Percentiles rank a stretch among this genome's conserved stretches.
Evolutionary conservation across 2,329 filamentous ascomycete genomes (phyloP).

Genomic region (Penicillium janthinellum): DNA sequence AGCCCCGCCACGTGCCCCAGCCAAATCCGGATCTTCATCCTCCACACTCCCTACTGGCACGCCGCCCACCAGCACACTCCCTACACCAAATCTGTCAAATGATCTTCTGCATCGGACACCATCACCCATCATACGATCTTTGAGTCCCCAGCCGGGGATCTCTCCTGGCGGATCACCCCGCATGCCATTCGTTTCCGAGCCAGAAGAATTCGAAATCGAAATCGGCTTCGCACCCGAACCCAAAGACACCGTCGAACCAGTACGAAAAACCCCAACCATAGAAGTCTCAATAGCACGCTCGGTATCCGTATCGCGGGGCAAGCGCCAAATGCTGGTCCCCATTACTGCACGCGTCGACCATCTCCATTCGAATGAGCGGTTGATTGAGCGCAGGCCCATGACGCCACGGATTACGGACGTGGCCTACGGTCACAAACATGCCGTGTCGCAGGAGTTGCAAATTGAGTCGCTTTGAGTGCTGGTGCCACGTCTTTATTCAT

Average conservation of each 20-base stretch:
- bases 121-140: constrained; percentile 17
- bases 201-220: constrained; percentile 9
- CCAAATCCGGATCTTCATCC: background rate
- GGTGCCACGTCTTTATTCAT: background rate
- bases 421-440: constrained; percentile 32
- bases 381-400: constrained; percentile 30
- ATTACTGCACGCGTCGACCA: constrained; percentile 31
- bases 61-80: background rate
- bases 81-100: background rate
- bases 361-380: constrained; percentile 31
- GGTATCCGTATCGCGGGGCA: constrained; percentile 39
- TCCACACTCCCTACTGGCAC: background rate
- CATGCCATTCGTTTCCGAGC: constrained; percentile 21
- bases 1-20: background rate
- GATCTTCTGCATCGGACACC: background rate
- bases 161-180: constrained; percentile 10
- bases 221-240: background rate
- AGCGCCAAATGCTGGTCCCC: constrained; percentile 41
- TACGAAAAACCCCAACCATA: constrained; percentile 20
- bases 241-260: constrained; percentile 10
- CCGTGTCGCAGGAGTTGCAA: constrained; percentile 35
- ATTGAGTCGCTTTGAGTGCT: constrained; percentile 32
- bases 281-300: constrained; percentile 45
- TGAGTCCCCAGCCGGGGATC: constrained; percentile 9
- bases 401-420: constrained; percentile 35